phyloP scores from a whole-genome alignment of 2,329 filamentous ascomycete species.

The Paracamarosporium sp. region DNA sequence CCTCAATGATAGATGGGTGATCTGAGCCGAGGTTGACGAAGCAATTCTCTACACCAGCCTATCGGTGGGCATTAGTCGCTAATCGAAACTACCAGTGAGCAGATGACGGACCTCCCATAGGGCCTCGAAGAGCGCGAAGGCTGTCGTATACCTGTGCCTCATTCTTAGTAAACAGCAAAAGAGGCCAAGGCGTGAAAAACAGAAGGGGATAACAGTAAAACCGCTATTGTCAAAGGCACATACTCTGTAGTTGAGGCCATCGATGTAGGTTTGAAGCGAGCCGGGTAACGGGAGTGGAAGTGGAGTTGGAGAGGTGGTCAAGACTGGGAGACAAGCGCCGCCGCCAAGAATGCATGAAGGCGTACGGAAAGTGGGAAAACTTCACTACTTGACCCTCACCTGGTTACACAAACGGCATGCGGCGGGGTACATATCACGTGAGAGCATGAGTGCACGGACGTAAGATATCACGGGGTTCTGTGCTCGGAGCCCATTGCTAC shows the following conservation, averaged over 20 bases:
- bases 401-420: no score
- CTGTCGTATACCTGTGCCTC: constrained; percentile 19
- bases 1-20: constrained; percentile 31
- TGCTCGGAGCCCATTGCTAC: no score
- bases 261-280: not conserved
- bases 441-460: no score
- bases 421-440: no score
- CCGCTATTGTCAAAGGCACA: not conserved
- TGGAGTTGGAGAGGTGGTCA: no score
- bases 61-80: not conserved
- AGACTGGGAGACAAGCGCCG: not conserved
- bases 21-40: constrained; percentile 32
- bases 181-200: no score
- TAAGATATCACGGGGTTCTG: not conserved
- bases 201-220: no score
- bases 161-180: not conserved
- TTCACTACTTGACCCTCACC: no score
- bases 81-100: no score
- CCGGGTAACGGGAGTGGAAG: no score
- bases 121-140: constrained; percentile 23
- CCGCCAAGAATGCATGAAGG: no score
- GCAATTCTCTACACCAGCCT: constrained; percentile 17
- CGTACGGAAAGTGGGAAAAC: no score
- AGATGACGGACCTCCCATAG: constrained; percentile 16
- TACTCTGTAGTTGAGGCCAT: not conserved